Evolutionary conservation across 495 filamentous ascomycete genomes (phyloP), one percentile per base, ranked within the genome.

Genomic region (Penicillium tannophilum): DNA sequence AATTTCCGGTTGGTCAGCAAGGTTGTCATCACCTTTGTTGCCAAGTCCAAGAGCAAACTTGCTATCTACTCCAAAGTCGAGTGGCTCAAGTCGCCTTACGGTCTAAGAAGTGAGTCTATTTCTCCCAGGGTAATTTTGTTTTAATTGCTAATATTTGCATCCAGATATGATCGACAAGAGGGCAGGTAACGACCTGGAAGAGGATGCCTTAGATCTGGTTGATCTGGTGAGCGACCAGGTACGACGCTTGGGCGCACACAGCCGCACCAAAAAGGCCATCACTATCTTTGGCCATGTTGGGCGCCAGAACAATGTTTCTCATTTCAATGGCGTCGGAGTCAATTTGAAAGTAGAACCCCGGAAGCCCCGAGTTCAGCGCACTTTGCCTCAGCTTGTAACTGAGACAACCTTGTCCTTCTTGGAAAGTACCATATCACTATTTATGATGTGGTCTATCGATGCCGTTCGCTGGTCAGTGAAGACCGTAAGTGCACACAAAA

Each of bases 11-110:
- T 98, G 33, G 85, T 93, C 31, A 93, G 84, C 60, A 97, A 97
- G 76, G 85, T 97, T 54, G 91, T 96, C 48, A 96, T 98, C 58
- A 97, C 94, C 10, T 91, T 97, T 68, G 81, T 92, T 54, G 85
- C 90, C 16, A 97, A 97, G 71, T 92, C 90, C 16, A 93, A 89
- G 70, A 93, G 92, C 71, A 97, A 93, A 72, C 82, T 98, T 43
- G 86, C 92, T 19, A 85, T 98, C 49, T 97, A 89, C 73, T 92
- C 86, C 28, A 88, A 88, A 61, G 88, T 96, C 19, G 90, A 90
- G 54, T 98, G 94, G 94, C 81, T 86, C 28, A 85, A 84, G 64
- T 75, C 82, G 41, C 87, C 88, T 3, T 73, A 78, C 73, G 54
- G 84, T 84, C 63, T 88, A 75, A 59, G 90, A 85, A 73, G 86